Conservation (phyloP, 805 yeast genomes). For the Kluyveromyces nonfermentans region DNA sequence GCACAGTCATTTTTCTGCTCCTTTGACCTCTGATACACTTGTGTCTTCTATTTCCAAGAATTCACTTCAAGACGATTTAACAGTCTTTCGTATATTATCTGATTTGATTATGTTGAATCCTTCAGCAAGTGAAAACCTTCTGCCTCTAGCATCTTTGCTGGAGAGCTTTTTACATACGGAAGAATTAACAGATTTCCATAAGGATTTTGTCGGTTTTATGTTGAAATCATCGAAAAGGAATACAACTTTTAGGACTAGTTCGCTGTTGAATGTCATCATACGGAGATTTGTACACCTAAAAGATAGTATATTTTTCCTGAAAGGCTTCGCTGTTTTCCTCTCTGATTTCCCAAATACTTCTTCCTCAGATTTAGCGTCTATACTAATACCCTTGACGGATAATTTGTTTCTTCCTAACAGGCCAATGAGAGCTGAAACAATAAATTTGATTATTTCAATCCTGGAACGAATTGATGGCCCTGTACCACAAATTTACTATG, state of each 20-base stretch:
- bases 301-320: slow-evolving; percentile 32
- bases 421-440: slow-evolving; percentile 39
- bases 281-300: slow-evolving; percentile 20
- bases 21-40: neutral
- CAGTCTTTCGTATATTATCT: slow-evolving; percentile 41
- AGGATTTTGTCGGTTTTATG: slow-evolving; percentile 37
- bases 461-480: slow-evolving; percentile 19
- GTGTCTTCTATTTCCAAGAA: neutral
- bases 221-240: slow-evolving; percentile 25
- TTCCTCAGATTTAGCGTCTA: neutral
- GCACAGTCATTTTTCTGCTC: neutral
- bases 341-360: neutral
- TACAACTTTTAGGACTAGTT: neutral
- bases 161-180: slow-evolving; percentile 1
- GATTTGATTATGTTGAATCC: slow-evolving; percentile 36
- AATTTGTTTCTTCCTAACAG: slow-evolving; percentile 44
- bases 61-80: neutral
- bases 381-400: slow-evolving; percentile 13
- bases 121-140: slow-evolving; percentile 25
- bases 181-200: slow-evolving; percentile 21
- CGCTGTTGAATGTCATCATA: slow-evolving; percentile 15
- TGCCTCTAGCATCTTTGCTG: slow-evolving; percentile 5
- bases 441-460: slow-evolving; percentile 36
- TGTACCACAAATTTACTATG: slow-evolving; percentile 36
- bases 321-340: slow-evolving; percentile 27